Base-by-base conservation (phyloP, 2,329 filamentous ascomycete genomes). In the Fusarium sp. region DNA sequence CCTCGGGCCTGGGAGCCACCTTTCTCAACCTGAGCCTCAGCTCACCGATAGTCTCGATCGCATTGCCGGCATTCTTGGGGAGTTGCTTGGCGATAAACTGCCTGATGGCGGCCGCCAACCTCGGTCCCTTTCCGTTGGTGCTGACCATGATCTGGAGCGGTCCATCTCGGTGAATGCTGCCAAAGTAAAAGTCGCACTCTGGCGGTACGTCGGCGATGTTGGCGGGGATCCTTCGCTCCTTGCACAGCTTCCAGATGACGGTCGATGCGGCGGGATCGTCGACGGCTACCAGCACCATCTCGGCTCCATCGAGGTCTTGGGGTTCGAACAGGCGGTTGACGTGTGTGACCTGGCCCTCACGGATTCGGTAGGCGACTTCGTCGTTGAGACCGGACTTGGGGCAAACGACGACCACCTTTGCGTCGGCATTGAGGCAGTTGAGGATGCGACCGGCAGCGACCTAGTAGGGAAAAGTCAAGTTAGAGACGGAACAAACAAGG, bases 101-200 rank as follows among this genome's bases (percentile, higher is more conserved):
- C 63, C 96, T 88, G 60, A 99, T 93, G 57, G 95, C 92, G 76
- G 94, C 96, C 11, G 97, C 97, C 73, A 99, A 85, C 80, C 96
- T 92, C 0, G 97, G 97, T 0, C 97, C 97, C 81, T 98, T 98
- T 62, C 97, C 97, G 82, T 98, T 99, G 38, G 97, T 99, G 85
- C 94, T 97, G 77, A 99, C 96, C 97, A 99, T 99, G 79, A 99
- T 93, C 86, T 99, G 97, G 70, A 99, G 84, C 7, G 97, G 97
- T 0, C 97, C 97, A 82, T 99, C 97, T 60, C 97, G 92, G 84
- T 99, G 94, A 42, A 98, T 92, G 81, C 94, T 97, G 72, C 97
- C 97, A 85, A 99, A 99, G 87, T 98, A 99, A 81, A 99, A 99
- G 81, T 99, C 97, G 84, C 97, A 99, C 83, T 99, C 97, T 1